A percentile compares a stretch with the other conserved stretches of the same genome.
These are phyloP conservation scores for Podospora appendiculata DNA, from an alignment of 495 filamentous ascomycete species.

Conservation along the genomic window DNA sequence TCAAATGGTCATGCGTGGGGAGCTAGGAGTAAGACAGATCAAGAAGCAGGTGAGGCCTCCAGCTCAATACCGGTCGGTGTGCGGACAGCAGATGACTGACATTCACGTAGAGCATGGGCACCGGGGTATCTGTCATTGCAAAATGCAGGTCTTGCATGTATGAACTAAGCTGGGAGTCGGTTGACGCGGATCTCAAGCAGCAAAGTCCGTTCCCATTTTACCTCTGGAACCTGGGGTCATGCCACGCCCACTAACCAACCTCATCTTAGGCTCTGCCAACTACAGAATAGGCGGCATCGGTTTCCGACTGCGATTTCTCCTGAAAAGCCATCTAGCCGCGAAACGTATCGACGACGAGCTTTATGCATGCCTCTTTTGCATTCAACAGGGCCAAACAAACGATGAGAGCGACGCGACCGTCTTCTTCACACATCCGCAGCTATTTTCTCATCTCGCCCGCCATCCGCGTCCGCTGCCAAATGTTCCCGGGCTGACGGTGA, in stretches of 20 bases:
- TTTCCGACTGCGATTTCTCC: constrained; percentile 33
- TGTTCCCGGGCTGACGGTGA: constrained; percentile 30
- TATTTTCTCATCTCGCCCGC: constrained; percentile 32
- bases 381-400: constrained; percentile 24
- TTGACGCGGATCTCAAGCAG: constrained; percentile 28
- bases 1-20: constrained; percentile 25
- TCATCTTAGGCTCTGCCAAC: constrained; percentile 13
- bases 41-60: constrained; percentile 13
- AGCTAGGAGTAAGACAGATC: constrained; percentile 29
- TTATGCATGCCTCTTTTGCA: constrained; percentile 35
- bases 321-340: constrained; percentile 32
- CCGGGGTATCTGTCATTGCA: constrained; percentile 16
- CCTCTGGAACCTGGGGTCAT: too few relatives aligned
- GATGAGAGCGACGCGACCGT: constrained; percentile 36
- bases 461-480: constrained; percentile 33
- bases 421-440: constrained; percentile 29
- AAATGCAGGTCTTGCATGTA: constrained; percentile 34
- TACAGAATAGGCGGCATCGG: constrained; percentile 24
- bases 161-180: constrained; percentile 29
- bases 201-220: too few relatives aligned
- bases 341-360: constrained; percentile 28
- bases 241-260: too few relatives aligned
- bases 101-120: constrained; percentile 6
- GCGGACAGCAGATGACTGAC: too few relatives aligned
- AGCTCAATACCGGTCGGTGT: too few relatives aligned